Percentiles rank a stretch among this genome's conserved stretches.
Conservation (phyloP, 1,139 yeast species). For the Yamadazyma taylorii region DNA sequence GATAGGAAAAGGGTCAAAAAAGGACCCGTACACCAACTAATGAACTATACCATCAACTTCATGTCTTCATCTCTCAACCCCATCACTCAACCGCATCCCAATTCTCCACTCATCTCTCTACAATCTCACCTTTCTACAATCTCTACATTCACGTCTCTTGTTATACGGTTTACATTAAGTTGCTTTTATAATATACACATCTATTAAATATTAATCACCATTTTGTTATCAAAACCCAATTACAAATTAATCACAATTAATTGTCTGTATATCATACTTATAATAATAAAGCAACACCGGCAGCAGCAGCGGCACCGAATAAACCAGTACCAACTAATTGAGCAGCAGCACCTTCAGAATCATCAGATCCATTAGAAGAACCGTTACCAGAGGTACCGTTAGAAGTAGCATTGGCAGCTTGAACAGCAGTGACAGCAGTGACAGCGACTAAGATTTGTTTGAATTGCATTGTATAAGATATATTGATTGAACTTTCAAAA, state of each 20-base stretch:
- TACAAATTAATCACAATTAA: neutral
- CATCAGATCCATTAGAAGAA: conserved; percentile 23
- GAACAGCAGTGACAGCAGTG: conserved; percentile 42
- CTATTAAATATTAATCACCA: conserved; percentile 1
- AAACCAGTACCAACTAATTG: conserved; percentile 30
- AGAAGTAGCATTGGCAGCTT: conserved; percentile 37
- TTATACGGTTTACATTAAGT: conserved; percentile 1
- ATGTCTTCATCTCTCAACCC: too few species aligned
- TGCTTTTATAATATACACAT: conserved; percentile 3
- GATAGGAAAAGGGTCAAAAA: too few species aligned
- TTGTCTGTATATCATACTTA: conserved; percentile 18
- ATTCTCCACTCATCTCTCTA: neutral
- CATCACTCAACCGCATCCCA: neutral
- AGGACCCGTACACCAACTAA: too few species aligned
- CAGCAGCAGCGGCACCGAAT: conserved; percentile 33
- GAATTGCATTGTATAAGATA: conserved; percentile 37
- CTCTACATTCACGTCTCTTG: neutral
- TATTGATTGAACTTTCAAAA: conserved; percentile 2
- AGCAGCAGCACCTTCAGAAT: conserved; percentile 21
- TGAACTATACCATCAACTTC: too few species aligned
- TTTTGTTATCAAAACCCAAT: neutral
- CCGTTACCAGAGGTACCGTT: conserved; percentile 34
- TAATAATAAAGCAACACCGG: conserved; percentile 42
- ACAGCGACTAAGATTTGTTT: conserved; percentile 41
- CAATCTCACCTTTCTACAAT: neutral